A percentile compares a stretch with the other conserved stretches of the same genome.
These are phyloP conservation scores for Hygrophoropsis aurantiaca DNA, from an alignment of 768 basidiomycete species.

Conservation along the genomic window DNA sequence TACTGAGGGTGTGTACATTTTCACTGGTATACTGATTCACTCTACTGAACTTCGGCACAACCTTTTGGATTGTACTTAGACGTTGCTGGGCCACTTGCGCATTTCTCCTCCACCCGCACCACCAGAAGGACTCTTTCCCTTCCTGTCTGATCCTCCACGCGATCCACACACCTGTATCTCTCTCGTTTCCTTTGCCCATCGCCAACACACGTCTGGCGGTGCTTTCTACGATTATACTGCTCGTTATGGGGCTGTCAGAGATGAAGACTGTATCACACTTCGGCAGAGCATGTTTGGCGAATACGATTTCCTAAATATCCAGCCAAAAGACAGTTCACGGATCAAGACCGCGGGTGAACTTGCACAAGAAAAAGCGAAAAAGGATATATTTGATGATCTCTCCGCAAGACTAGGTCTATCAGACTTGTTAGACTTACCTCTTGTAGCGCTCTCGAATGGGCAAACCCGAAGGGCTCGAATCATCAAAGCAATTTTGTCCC, in stretches of 20 bases:
- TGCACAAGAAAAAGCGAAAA: slow-evolving; percentile 25
- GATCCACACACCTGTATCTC: slow-evolving; percentile 53
- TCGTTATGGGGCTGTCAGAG: slow-evolving; percentile 84
- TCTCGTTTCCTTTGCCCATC: slow-evolving; percentile 68
- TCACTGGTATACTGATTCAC: not conserved
- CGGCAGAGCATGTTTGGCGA: slow-evolving; percentile 68
- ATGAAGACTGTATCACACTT: slow-evolving; percentile 79
- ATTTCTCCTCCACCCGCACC: slow-evolving; percentile 61
- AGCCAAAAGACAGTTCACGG: slow-evolving; percentile 17
- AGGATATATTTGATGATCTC: slow-evolving; percentile 50
- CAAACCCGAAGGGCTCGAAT: slow-evolving; percentile 89
- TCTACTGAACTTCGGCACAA: not conserved
- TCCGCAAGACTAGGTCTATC: slow-evolving; percentile 56
- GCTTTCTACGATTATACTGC: slow-evolving; percentile 93
- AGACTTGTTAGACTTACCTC: slow-evolving; percentile 74
- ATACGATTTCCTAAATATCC: slow-evolving; percentile 35
- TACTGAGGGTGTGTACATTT: slow-evolving; percentile 59
- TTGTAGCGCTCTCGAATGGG: slow-evolving; percentile 86
- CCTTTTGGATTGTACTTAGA: slow-evolving; percentile 33
- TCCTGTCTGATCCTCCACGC: slow-evolving; percentile 42
- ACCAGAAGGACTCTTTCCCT: slow-evolving; percentile 77
- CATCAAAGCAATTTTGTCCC: slow-evolving; percentile 66
- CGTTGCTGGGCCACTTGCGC: slow-evolving; percentile 69
- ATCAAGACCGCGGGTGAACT: slow-evolving; percentile 22
- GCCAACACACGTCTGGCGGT: slow-evolving; percentile 53